Evolutionary conservation across 2,329 filamentous ascomycete species (phyloP).

Genomic region (Trichoderma hamatum): DNA sequence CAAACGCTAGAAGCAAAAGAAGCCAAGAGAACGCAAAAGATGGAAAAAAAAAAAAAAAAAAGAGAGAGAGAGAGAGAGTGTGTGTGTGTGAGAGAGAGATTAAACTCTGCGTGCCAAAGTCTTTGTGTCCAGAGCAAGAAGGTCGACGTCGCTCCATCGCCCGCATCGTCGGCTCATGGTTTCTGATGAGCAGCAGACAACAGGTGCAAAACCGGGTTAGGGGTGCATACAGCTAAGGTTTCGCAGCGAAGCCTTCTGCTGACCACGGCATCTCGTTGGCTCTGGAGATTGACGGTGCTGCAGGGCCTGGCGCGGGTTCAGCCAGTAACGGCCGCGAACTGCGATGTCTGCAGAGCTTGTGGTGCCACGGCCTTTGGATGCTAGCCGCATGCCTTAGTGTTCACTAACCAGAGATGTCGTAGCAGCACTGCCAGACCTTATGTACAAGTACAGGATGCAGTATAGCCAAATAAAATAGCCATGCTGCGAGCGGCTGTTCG

Average conservation of each 20-base stretch:
- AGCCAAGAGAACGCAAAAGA: neutral
- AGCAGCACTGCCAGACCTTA: neutral
- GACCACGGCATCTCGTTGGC: conserved; percentile 11
- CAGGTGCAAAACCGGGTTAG: neutral
- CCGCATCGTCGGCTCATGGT: neutral
- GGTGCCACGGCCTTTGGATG: neutral
- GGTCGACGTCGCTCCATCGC: neutral
- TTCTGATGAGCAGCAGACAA: conserved; percentile 4
- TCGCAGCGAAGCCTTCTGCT: conserved; percentile 14
- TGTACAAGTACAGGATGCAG: neutral
- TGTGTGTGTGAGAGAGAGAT: neutral
- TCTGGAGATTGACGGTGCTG: neutral
- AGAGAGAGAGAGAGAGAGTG: no score
- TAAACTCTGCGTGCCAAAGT: neutral
- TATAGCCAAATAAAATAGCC: neutral
- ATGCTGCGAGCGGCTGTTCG: neutral
- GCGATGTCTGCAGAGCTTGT: conserved; percentile 14
- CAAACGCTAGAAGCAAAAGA: conserved; percentile 10
- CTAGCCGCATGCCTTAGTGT: neutral
- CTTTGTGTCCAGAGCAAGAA: neutral
- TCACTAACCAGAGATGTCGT: neutral
- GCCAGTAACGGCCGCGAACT: neutral
- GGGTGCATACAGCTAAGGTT: conserved; percentile 3
- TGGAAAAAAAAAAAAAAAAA: neutral
- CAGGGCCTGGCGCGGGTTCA: neutral